Evolutionary conservation across 2,329 filamentous ascomycete species (phyloP).

Genomic region (Tolypocladium album): DNA sequence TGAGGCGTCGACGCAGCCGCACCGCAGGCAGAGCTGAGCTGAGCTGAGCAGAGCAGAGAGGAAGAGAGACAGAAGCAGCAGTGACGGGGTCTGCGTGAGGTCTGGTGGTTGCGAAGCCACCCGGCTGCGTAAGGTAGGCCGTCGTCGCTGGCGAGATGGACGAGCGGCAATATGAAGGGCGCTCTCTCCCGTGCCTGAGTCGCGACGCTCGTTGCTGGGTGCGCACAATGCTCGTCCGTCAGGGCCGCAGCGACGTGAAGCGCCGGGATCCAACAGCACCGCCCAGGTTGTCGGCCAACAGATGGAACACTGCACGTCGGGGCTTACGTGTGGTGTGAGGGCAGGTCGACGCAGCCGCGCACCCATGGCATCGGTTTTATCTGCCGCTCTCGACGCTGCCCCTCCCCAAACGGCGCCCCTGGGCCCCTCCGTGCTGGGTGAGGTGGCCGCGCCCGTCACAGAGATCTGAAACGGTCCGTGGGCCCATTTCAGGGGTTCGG

Average conservation of each 20-base stretch:
- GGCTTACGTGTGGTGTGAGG: background rate
- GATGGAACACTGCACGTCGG: background rate
- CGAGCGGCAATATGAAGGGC: background rate
- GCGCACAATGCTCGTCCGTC: background rate
- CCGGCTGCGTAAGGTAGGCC: background rate
- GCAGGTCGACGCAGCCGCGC: background rate
- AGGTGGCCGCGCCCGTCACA: background rate
- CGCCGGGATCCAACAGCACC: background rate
- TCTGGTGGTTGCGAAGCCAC: background rate
- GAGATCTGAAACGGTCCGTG: constrained; percentile 10
- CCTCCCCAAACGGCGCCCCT: background rate
- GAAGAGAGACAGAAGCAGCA: background rate
- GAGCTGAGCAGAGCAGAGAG: background rate
- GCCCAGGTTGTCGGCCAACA: background rate
- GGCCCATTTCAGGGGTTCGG: constrained; percentile 4
- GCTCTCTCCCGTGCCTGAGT: background rate
- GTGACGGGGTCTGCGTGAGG: background rate
- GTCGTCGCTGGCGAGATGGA: background rate
- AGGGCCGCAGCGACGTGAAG: background rate
- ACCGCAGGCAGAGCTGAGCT: background rate
- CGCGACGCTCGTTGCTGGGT: background rate
- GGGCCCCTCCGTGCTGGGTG: background rate
- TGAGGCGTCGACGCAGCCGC: background rate
- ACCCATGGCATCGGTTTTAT: background rate
- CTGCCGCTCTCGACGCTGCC: background rate